Evolutionary conservation across 2,329 filamentous ascomycete genomes (phyloP).

Genomic region (Trichoderma arundinaceum): DNA sequence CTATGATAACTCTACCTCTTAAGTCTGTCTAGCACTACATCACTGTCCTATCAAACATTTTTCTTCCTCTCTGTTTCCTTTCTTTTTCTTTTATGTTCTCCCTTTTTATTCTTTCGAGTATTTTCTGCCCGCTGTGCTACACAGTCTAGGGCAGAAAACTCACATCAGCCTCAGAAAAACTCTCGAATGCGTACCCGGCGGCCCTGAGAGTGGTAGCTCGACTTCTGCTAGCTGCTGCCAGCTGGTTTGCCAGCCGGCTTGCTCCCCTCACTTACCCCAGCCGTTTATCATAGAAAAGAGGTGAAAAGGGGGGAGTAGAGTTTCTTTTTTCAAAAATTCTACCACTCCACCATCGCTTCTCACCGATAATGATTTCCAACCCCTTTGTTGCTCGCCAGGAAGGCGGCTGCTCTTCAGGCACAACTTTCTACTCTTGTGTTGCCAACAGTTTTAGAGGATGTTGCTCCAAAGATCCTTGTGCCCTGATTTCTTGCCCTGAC

Average conservation of each 20-base stretch:
- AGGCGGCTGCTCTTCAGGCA: constrained; percentile 41
- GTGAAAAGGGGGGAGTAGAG: not conserved
- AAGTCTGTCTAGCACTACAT: not conserved
- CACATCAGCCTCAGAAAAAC: not conserved
- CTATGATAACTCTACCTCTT: not conserved
- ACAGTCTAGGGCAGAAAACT: not conserved
- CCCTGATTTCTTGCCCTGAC: constrained; percentile 41
- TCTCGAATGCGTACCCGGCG: not conserved
- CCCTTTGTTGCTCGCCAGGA: not conserved
- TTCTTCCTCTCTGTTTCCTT: not conserved
- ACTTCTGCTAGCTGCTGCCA: not conserved
- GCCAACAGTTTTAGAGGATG: constrained; percentile 51
- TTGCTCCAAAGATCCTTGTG: constrained; percentile 53
- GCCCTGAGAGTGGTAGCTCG: not conserved
- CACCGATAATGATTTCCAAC: not conserved
- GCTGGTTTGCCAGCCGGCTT: constrained; percentile 11
- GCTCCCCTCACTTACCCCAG: not conserved
- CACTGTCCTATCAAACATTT: not conserved
- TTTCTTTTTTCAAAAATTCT: not conserved
- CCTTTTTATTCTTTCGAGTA: not conserved
- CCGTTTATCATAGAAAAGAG: not conserved
- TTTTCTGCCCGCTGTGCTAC: not conserved
- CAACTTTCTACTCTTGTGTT: constrained; percentile 48
- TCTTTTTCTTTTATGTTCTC: not conserved
- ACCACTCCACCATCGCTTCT: not conserved